phyloP scores from a whole-genome alignment of 257 asterid genomes.

The Solanum stenotomum region DNA sequence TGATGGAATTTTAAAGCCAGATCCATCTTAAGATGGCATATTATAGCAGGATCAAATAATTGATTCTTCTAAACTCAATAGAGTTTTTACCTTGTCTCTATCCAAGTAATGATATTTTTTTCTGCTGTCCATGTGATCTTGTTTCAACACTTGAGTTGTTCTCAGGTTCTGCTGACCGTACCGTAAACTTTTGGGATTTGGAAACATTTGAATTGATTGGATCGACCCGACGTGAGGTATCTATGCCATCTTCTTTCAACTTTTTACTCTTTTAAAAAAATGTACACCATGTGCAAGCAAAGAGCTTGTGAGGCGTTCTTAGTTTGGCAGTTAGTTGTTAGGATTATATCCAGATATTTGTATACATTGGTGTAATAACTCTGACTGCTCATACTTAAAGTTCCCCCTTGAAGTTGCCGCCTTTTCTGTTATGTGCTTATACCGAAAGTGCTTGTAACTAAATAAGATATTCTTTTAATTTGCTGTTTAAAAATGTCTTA shows the following conservation, averaged over 20 bases:
- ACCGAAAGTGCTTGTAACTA: not conserved
- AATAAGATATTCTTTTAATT: not conserved
- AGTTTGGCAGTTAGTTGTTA: not conserved
- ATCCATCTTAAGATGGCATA: not conserved
- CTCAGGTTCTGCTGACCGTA: conserved; percentile 96
- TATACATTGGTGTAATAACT: not conserved
- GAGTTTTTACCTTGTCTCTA: not conserved
- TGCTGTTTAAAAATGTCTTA: not conserved
- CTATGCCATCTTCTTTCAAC: conserved; percentile 3
- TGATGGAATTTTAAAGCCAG: not conserved
- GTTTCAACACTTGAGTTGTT: not conserved
- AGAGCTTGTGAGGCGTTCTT: not conserved
- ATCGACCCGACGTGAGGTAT: conserved; percentile 87
- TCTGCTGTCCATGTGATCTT: not conserved
- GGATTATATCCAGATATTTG: not conserved
- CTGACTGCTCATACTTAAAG: not conserved
- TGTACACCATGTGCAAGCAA: not conserved
- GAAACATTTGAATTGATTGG: conserved; percentile 99
- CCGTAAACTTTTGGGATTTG: conserved; percentile 97
- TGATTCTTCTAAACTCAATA: not conserved
- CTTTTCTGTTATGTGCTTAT: not conserved
- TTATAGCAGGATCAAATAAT: not conserved
- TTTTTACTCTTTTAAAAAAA: not conserved
- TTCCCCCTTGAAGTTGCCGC: not conserved
- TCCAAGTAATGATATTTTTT: not conserved